Base-by-base conservation (phyloP, 2,329 filamentous ascomycete species). In the Trichoderma sp. region DNA sequence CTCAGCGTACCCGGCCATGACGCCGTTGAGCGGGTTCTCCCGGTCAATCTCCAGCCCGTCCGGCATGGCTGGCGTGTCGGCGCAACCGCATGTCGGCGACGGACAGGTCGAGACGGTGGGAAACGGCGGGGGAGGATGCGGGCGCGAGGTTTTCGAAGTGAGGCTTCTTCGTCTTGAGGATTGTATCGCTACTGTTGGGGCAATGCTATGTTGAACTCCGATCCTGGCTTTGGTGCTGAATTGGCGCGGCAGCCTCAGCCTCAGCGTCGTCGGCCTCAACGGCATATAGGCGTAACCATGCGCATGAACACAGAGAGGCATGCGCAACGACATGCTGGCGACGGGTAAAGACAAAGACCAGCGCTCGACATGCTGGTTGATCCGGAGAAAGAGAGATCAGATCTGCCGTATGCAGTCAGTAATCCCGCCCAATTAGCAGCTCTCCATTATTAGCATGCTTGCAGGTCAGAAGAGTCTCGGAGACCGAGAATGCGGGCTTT, bases 1-100 rank as follows among this genome's bases (percentile, higher is more conserved):
- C 81, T 97, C 91, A 1, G 90, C 86, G 79, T 97, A 97, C 1
- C 87, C 84, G 2, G 92, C 86, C 82, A 97, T 95, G 6, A 92
- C 91, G 14, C 93, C 93, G 78, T 92, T 91, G 57, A 98, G 84
- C 21, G 87, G 85, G 51, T 88, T 88, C 73, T 88, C 86, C 76
- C 87, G 86, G 78, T 98, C 94, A 68, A 98, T 95, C 26, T 91
- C 88, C 18, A 97, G 85, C 4, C 88, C 90, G 8, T 86, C 82
- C 1, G 91, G 91, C 83, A 92, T 86, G 14, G 81, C 75, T 0
- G 92, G 90, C 70, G 86, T 91, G 2, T 88, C 82, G n/a, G 90
- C 88, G 81, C 94, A 97, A 14, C 86, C 81, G 82, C 94, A 97
- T 74, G 89, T 93, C 74, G 94, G 90, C 43, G 90, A 86, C 2